Evolutionary conservation across 345 rosid genomes (phyloP).

Genomic region (Lepidium sativum): DNA sequence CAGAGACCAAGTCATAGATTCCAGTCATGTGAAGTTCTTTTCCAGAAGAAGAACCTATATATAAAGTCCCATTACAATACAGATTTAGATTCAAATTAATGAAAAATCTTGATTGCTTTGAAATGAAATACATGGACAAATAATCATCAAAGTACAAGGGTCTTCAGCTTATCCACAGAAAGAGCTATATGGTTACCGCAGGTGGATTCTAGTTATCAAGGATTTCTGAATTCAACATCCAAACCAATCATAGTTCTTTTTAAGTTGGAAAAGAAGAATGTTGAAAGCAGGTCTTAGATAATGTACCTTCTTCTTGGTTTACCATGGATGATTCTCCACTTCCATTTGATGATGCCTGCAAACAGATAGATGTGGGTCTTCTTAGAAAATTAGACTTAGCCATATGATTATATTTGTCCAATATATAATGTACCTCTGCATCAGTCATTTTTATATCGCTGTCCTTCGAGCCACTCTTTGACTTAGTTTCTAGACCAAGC

Average conservation of each 20-base stretch:
- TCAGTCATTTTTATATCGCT: constrained; percentile 66
- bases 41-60: constrained; percentile 41
- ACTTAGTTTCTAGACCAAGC: constrained; percentile 61
- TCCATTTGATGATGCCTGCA: constrained; percentile 61
- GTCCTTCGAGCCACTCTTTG: constrained; percentile 44
- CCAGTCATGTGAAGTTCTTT: constrained; percentile 63
- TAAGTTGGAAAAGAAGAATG: not conserved
- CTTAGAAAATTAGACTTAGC: not conserved
- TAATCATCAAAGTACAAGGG: not conserved
- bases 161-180: not conserved
- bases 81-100: not conserved
- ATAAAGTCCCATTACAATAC: not conserved
- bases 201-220: not conserved
- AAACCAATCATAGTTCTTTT: not conserved
- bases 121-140: not conserved
- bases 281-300: not conserved
- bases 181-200: not conserved
- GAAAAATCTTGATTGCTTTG: not conserved
- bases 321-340: constrained; percentile 54
- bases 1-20: constrained; percentile 82
- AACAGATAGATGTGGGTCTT: not conserved
- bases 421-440: constrained; percentile 48
- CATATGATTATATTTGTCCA: not conserved
- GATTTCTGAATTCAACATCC: not conserved
- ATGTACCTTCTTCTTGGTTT: constrained; percentile 51